These are phyloP conservation scores for Trichophyton simii DNA, from an alignment of 2,329 filamentous ascomycete species.

Conservation along the genomic window DNA sequence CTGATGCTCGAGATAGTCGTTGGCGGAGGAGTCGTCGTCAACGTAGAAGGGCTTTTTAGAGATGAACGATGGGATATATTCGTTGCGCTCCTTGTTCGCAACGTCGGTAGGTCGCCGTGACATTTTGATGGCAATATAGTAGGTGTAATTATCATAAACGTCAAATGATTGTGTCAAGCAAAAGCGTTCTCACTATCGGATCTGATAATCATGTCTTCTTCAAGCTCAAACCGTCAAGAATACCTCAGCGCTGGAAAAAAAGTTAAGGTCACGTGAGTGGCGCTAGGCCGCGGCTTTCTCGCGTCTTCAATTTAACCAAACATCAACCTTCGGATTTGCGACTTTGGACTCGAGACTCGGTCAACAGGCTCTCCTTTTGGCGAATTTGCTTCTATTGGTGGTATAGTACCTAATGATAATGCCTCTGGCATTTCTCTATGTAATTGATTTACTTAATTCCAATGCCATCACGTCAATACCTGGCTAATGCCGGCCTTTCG, in stretches of 20 bases:
- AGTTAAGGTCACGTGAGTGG: neutral
- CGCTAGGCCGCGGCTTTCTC: neutral
- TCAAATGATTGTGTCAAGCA: neutral
- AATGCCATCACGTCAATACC: conserved; percentile 11
- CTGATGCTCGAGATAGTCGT: conserved; percentile 94
- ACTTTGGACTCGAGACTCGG: neutral
- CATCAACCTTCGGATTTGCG: neutral
- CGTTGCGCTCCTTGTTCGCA: conserved; percentile 74
- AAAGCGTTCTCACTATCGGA: neutral
- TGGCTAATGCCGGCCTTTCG: conserved; percentile 61
- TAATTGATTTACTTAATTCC: neutral
- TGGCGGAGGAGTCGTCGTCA: conserved; percentile 58
- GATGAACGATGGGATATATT: conserved; percentile 97
- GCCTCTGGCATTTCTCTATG: neutral
- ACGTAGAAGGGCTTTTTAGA: conserved; percentile 96
- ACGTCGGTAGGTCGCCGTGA: conserved; percentile 41
- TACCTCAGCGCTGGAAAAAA: neutral
- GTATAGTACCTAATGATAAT: neutral
- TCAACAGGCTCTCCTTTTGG: neutral
- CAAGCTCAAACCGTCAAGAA: neutral
- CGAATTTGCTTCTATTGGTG: neutral
- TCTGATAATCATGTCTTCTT: neutral
- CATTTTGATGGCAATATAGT: conserved; percentile 19
- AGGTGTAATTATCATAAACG: neutral
- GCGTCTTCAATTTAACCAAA: neutral